phyloP scores from a whole-genome alignment of 495 filamentous ascomycete genomes.

The Rusavskia elegans region DNA sequence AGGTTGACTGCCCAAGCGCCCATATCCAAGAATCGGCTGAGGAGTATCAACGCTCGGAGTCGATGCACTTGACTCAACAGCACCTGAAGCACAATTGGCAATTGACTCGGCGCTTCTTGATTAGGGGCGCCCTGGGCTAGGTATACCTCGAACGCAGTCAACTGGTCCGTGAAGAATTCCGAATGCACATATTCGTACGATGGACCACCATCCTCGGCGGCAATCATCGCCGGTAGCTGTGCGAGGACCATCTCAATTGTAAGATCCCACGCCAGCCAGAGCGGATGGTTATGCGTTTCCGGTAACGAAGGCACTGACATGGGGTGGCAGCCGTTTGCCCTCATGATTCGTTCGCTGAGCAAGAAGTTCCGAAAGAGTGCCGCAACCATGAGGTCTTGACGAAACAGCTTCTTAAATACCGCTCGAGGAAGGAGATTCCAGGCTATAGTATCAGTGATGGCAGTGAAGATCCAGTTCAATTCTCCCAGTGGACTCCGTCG shows the following conservation, averaged over 20 bases:
- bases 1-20: slow-evolving; percentile 97
- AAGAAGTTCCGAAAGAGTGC: slow-evolving; percentile 94
- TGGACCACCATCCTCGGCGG: slow-evolving; percentile 54
- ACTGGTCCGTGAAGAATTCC: slow-evolving; percentile 89
- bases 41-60: slow-evolving; percentile 78
- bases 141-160: slow-evolving; percentile 95
- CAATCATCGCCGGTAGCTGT: slow-evolving; percentile 69
- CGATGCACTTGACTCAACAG: slow-evolving; percentile 89
- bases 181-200: slow-evolving; percentile 88
- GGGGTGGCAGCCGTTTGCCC: slow-evolving; percentile 84
- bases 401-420: slow-evolving; percentile 88
- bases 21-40: slow-evolving; percentile 86
- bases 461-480: slow-evolving; percentile 98
- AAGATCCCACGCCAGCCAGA: slow-evolving; percentile 97
- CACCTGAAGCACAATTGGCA: slow-evolving; percentile 92
- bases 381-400: slow-evolving; percentile 98
- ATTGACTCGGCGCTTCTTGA: slow-evolving; percentile 76
- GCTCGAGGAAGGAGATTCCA: slow-evolving; percentile 86
- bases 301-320: slow-evolving; percentile 79
- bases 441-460: slow-evolving; percentile 96
- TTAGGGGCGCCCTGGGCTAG: slow-evolving; percentile 74
- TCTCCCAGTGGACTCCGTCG: slow-evolving; percentile 91
- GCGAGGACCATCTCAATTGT: slow-evolving; percentile 92
- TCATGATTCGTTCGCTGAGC: slow-evolving; percentile 88
- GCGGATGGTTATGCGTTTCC: slow-evolving; percentile 77